Base-by-base conservation (phyloP, 2,329 filamentous ascomycete genomes). In the Geoglossum cookeanum region DNA sequence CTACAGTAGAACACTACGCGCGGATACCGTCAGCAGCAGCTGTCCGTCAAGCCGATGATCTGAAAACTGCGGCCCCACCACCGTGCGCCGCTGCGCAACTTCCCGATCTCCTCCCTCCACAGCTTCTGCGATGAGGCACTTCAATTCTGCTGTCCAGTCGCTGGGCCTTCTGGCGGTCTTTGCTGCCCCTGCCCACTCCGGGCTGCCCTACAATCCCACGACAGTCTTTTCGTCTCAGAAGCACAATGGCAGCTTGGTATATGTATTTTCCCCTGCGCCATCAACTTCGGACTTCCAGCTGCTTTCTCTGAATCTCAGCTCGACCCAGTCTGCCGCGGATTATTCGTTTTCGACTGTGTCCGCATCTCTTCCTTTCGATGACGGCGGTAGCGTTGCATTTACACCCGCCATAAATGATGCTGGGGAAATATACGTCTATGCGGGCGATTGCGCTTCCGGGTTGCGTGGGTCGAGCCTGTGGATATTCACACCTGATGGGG, bases 191-290 rank as follows among this genome's bases (percentile, higher is more conserved):
- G 60, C 58, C 32, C 59, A 64, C 56, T 70, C 71, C 45, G 68
- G 72, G 54, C 75, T 88, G 56, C 88, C 87, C 30, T 94, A 94
- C 72, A 81, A 83, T 57, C 85, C 87, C 2, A 88, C 88, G 0
- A 80, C 78, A 33, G 76, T 94, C 56, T 77, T 91, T 58, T 75
- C 81, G 51, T 68, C 70, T 15, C 73, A 77, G 5, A 74, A 77
- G 60, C 68, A 71, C 27, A 71, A 72, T 56, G 67, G 69, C 60
- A 74, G 79, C 17, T 66, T 79, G 35, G 81, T 81, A 59, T 94
- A 92, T 68, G 75, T 91, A 61, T 81, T 95, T 63, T 73, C 76
- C 37, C 77, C 84, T 11, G 72, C 70, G 35, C 69, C 74, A 42
- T 72, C 66, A 63, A 74, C 67, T 63, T 6, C 35, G 11, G 22